These are phyloP conservation scores for Canariomyces notabilis DNA, from an alignment of 2,329 filamentous ascomycete species.

Conservation along the genomic window DNA sequence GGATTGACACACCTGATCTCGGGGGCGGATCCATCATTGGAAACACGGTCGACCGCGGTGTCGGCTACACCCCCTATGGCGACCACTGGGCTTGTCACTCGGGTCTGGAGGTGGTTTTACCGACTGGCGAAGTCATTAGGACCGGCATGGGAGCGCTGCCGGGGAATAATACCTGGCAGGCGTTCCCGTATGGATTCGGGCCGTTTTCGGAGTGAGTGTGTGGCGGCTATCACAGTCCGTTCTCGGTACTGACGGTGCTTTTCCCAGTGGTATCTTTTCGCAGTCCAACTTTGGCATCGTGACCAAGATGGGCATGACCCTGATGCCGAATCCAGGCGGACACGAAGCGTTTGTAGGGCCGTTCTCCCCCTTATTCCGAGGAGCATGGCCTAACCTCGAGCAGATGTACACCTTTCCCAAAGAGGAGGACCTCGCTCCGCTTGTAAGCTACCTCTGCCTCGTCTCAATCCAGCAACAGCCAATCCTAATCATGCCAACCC, in stretches of 20 bases:
- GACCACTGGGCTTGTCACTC: slow-evolving; percentile 40
- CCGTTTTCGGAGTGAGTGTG: slow-evolving; percentile 32
- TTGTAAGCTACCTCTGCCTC: slow-evolving; percentile 14
- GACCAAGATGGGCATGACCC: slow-evolving; percentile 49
- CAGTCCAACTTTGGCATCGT: slow-evolving; percentile 51
- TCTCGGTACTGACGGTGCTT: background rate
- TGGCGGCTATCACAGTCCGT: background rate
- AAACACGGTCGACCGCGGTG: slow-evolving; percentile 20
- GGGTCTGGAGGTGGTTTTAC: slow-evolving; percentile 43
- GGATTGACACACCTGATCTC: slow-evolving; percentile 40
- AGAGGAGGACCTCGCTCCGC: slow-evolving; percentile 33
- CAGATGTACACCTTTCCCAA: slow-evolving; percentile 38
- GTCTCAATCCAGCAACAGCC: background rate
- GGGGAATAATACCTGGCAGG: slow-evolving; percentile 37
- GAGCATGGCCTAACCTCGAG: background rate
- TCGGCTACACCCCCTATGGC: slow-evolving; percentile 34
- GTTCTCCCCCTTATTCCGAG: background rate
- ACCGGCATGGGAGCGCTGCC: slow-evolving; percentile 47
- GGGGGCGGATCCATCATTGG: slow-evolving; percentile 40
- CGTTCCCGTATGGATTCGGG: slow-evolving; percentile 38
- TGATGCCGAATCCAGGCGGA: slow-evolving; percentile 32
- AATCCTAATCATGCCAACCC: background rate
- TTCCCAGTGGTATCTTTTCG: slow-evolving; percentile 40
- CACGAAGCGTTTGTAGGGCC: slow-evolving; percentile 30
- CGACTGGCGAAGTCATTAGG: slow-evolving; percentile 40